Evolutionary conservation across 805 yeast genomes (phyloP).

Genomic region (Ogataea polymorpha): DNA sequence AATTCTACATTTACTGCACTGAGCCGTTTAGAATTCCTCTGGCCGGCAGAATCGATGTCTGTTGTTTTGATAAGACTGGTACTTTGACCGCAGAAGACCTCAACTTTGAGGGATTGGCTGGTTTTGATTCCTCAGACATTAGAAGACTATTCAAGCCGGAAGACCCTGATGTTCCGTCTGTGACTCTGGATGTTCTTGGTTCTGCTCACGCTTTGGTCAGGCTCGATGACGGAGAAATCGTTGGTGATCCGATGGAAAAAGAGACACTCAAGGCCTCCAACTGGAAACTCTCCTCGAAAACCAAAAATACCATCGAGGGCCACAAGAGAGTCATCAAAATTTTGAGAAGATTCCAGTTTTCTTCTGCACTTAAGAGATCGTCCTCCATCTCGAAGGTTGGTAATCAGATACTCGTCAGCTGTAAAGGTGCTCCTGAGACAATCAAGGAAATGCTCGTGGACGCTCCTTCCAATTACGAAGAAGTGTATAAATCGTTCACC

Average conservation of each 20-base stretch:
- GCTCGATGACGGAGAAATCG: conserved; percentile 94
- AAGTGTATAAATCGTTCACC: conserved; percentile 82
- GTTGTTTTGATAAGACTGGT: conserved; percentile 98
- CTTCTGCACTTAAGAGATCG: conserved; percentile 93
- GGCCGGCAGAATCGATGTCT: conserved; percentile 97
- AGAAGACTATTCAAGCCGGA: conserved; percentile 51
- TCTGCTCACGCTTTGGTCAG: conserved; percentile 95
- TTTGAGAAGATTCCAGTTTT: conserved; percentile 92
- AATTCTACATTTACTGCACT: conserved; percentile 89
- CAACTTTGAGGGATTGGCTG: conserved; percentile 94
- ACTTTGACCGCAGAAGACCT: conserved; percentile 96
- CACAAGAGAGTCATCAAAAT: conserved; percentile 53
- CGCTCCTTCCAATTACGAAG: conserved; percentile 80
- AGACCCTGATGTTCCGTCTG: conserved; percentile 58
- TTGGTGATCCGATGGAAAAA: conserved; percentile 99
- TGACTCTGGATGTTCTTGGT: conserved; percentile 74
- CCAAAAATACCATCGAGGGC: conserved; percentile 61
- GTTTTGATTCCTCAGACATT: conserved; percentile 53
- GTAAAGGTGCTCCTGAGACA: conserved; percentile 98
- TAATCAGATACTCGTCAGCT: conserved; percentile 65
- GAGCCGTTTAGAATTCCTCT: conserved; percentile 97
- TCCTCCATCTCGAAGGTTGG: conserved; percentile 70
- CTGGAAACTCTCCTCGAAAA: conserved; percentile 70
- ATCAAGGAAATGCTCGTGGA: conserved; percentile 68
- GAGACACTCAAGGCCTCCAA: conserved; percentile 86